Percentiles rank a stretch among this genome's conserved stretches.
Conservation (phyloP, 2,329 filamentous ascomycete species). For the Aurifilum marmelostoma region DNA sequence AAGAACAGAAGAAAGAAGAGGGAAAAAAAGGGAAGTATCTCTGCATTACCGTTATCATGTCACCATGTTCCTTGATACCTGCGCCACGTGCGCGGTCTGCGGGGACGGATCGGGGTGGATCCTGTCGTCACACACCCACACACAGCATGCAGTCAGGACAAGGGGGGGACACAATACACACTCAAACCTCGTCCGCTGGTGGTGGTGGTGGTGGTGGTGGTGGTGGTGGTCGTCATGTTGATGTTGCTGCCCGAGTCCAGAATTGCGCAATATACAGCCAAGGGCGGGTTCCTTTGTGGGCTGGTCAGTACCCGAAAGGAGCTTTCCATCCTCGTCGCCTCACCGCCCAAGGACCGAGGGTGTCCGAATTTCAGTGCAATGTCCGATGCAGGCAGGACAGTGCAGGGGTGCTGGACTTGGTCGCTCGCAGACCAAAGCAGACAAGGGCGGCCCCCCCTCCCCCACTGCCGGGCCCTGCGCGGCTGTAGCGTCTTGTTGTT, state of each 20-base stretch:
- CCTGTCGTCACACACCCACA: not conserved
- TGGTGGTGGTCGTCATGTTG: not conserved
- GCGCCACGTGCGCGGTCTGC: constrained; percentile 1
- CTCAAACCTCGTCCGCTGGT: not conserved
- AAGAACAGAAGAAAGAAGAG: not conserved
- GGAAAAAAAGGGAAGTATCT: not conserved
- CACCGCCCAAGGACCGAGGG: not conserved
- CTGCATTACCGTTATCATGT: not conserved
- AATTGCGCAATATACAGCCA: constrained; percentile 5
- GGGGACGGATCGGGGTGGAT: not conserved
- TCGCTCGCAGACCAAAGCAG: constrained; percentile 1
- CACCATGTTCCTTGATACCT: not conserved
- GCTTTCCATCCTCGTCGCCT: not conserved
- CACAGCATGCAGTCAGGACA: not conserved
- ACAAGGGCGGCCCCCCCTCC: not conserved
- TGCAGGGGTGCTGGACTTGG: not conserved
- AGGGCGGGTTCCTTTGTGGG: not conserved
- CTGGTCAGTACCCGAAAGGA: not conserved
- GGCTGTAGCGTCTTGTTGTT: constrained; percentile 17
- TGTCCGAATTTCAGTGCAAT: constrained; percentile 13
- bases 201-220: too few species aligned
- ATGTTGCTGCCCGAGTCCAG: constrained; percentile 7
- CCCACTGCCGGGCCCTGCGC: constrained; percentile 10
- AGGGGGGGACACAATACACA: not conserved
- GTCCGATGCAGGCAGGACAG: constrained; percentile 18